Evolutionary conservation across 768 basidiomycete species (phyloP), one percentile per base, ranked within the genome.

Genomic region (Tulasnella calospora): DNA sequence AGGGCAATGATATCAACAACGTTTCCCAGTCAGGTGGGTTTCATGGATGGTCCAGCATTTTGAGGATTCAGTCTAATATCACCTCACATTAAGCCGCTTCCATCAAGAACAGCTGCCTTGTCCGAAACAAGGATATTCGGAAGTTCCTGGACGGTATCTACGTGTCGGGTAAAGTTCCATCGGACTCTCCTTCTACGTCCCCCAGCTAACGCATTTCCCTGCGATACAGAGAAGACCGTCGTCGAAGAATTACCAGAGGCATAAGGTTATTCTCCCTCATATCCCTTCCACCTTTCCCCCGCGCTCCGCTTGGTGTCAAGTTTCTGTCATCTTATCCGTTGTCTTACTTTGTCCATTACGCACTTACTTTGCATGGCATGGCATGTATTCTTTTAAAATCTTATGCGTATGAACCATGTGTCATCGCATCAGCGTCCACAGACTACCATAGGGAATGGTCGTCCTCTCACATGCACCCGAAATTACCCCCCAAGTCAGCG

Each of bases 51-150:
- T 44, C 15, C 44, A 17, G 44, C 15, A 44, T 23, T 8, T 33
- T 38, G 51, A 67, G 6, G 27, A 44, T 10, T 27, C 35, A 6
- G n/a, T 69, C 38, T 67, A 2, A 44, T 72, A 13, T 38, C 76
- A 2, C 69, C 19, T 46, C 35, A 15, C 33, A 36, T 36, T 30
- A 2, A 92, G 95, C 98, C 80, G 98, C 98, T 71, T 94, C 94
- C 57, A 99, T 99, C 84, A 98, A 99, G 85, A 96, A 96, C 82
- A 88, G 92, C 80, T 98, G 95, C 88, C 91, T 92, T 82, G 98
- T 99, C 83, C 93, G 95, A 86, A 98, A 99, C 92, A 99, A 99
- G 89, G 97, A 97, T 89, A 98, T 99, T 87, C 95, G 97, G 82
- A 98, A 98, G 89, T 98, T 98, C 89, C 88, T 98, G 85, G 94